phyloP scores from a whole-genome alignment of 192 early-diverging fungal genomes.

The Phlyctochytrium planicorne region DNA sequence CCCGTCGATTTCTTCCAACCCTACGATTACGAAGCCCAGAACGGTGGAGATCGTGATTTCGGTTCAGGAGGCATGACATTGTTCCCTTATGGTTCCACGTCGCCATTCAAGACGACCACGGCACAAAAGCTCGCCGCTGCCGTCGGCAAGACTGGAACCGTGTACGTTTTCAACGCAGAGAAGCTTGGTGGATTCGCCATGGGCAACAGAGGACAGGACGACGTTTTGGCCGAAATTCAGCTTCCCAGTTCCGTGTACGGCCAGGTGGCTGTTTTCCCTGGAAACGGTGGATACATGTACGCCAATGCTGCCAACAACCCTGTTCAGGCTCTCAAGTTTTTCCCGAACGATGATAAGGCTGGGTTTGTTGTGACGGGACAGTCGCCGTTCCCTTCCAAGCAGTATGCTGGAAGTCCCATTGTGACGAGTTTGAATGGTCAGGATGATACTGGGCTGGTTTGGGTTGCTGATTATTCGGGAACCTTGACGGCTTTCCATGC shows the following conservation, averaged over 20 bases:
- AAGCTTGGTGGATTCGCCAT: slow-evolving; percentile 15
- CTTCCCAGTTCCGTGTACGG: slow-evolving; percentile 7
- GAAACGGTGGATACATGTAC: slow-evolving; percentile 9
- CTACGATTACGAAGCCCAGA: background rate
- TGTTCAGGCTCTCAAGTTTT: background rate
- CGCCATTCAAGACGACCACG: background rate
- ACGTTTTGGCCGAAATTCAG: background rate
- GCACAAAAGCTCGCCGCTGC: background rate
- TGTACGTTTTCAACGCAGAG: slow-evolving; percentile 2
- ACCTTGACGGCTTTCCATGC: background rate
- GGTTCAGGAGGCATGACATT: slow-evolving; percentile 10
- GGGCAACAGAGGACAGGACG: background rate
- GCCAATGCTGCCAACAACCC: background rate
- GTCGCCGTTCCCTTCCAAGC: background rate
- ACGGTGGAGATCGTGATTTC: slow-evolving; percentile 10
- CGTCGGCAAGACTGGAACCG: slow-evolving; percentile 10
- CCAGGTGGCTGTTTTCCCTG: slow-evolving; percentile 2
- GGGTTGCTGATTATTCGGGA: background rate
- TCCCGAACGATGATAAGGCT: background rate
- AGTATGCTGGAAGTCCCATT: background rate
- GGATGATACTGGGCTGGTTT: background rate
- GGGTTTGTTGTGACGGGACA: background rate
- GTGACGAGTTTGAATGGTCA: background rate
- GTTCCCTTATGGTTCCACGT: slow-evolving; percentile 3
- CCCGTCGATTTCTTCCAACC: slow-evolving; percentile 13